phyloP scores from a whole-genome alignment of 306 rosid species.

The Lathyrus sativus region DNA sequence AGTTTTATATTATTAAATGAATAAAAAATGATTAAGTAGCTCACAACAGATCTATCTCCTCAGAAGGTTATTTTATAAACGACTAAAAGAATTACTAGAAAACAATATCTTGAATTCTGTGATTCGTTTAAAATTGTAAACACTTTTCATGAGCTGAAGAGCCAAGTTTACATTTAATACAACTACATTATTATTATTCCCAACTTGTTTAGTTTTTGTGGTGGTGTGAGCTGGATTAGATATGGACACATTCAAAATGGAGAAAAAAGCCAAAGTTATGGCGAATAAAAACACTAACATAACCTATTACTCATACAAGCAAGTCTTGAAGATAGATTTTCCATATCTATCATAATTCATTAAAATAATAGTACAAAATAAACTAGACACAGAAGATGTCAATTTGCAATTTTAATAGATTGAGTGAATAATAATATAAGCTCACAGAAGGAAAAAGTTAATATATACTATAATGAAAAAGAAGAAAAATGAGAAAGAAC shows the following conservation, averaged over 20 bases:
- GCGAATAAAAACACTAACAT: background rate
- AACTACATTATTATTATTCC: background rate
- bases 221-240: conserved; percentile 27
- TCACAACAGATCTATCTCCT: background rate
- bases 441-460: background rate
- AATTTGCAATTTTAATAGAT: conserved; percentile 5
- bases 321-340: conserved; percentile 6
- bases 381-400: background rate
- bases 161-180: conserved; percentile 23
- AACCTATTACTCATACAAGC: conserved; percentile 10
- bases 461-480: background rate
- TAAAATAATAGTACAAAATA: background rate
- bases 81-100: background rate
- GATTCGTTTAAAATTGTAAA: conserved; percentile 15
- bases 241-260: background rate
- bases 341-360: background rate
- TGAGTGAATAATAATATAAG: background rate
- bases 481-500: background rate
- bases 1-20: conserved; percentile 10
- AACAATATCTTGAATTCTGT: background rate
- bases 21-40: conserved; percentile 22
- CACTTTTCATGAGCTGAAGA: conserved; percentile 29
- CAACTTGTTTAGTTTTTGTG: conserved; percentile 5
- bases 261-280: background rate
- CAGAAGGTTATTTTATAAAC: background rate